Base-by-base conservation (phyloP, 2,329 filamentous ascomycete species). In the Cladosporium sp. region DNA sequence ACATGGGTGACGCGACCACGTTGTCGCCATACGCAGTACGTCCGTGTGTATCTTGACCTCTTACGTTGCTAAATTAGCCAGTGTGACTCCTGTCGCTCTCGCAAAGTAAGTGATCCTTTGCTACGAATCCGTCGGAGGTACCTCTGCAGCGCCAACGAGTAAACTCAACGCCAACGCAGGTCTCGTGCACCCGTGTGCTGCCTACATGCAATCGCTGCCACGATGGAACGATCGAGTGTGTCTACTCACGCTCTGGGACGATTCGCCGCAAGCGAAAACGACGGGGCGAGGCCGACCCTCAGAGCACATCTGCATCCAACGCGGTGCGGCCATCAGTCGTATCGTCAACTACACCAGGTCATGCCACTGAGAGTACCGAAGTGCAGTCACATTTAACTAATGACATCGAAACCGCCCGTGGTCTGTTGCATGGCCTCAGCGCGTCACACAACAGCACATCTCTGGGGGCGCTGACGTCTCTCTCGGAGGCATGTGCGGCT, bases 71-170 rank as follows among this genome's bases (percentile, higher is more conserved):
- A 11, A 58, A 16, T 10, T 6, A 30, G 28, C 26, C 49, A 70
- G 69, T 70, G 68, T 64, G 69, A 71, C 48, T 51, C 48, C 39
- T 71, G 69, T 64, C 65, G 63, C 21, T 65, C 65, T 26, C 66
- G 67, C 25, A 71, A 71, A 63, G 68, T 70, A 32, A 18, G 51
- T n/a, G 25, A 16, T 36, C 28, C 32, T 34, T 25, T 25, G 18
- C 32, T 10, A n/a, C 10, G 18, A 43, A 7, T 13, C 34, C 3
- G 3, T 13, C 10, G 34, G 18, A 39, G 36, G 14, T 39, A 39
- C 10, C n/a, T n/a, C n/a, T 32, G 28, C 51, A 5, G 7, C 3
- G 26, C 26, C 26, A 54, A 21, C 18, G 51, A 46, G n/a, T 11
- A 10, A 21, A 16, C 51, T 54, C n/a, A 54, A 16, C 28, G 5